phyloP scores from a whole-genome alignment of 345 rosid genomes.

The Salix arbutifolia region DNA sequence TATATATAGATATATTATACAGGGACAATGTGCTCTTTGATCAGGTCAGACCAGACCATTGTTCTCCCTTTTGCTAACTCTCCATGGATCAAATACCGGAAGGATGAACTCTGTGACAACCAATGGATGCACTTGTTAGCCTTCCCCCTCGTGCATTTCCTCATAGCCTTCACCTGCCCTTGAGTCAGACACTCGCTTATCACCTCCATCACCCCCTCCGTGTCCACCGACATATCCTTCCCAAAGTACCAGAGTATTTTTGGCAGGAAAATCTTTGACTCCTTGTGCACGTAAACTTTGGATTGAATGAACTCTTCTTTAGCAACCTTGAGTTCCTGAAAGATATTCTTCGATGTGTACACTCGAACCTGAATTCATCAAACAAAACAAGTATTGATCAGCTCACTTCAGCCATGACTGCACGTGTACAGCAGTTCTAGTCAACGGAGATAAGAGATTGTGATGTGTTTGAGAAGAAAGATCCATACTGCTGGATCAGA shows the following conservation, averaged over 20 bases:
- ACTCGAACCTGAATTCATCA: conserved; percentile 49
- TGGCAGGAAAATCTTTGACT: conserved; percentile 59
- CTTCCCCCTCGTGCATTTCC: conserved; percentile 50
- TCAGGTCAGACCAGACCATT: neutral
- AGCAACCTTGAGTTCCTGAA: conserved; percentile 55
- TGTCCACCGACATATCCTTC: conserved; percentile 60
- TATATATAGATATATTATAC: neutral
- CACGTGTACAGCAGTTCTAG: neutral
- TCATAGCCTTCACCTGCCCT: conserved; percentile 43
- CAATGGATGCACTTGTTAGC: conserved; percentile 50
- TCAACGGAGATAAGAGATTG: neutral
- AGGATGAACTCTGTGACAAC: conserved; percentile 61
- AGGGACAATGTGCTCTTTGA: too few relatives aligned
- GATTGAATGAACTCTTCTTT: conserved; percentile 58
- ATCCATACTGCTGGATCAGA: conserved; percentile 65
- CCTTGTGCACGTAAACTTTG: conserved; percentile 53
- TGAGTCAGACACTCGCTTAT: conserved; percentile 47
- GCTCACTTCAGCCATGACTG: neutral
- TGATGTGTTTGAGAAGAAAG: neutral
- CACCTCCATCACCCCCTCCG: conserved; percentile 36
- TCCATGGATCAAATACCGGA: conserved; percentile 62
- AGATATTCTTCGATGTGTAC: conserved; percentile 55
- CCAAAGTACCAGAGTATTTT: conserved; percentile 55
- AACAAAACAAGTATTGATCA: neutral
- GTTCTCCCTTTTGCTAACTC: conserved; percentile 37